These are phyloP conservation scores for Fraxinus dipetala DNA, from an alignment of 305 asterid species.

Conservation along the genomic window DNA sequence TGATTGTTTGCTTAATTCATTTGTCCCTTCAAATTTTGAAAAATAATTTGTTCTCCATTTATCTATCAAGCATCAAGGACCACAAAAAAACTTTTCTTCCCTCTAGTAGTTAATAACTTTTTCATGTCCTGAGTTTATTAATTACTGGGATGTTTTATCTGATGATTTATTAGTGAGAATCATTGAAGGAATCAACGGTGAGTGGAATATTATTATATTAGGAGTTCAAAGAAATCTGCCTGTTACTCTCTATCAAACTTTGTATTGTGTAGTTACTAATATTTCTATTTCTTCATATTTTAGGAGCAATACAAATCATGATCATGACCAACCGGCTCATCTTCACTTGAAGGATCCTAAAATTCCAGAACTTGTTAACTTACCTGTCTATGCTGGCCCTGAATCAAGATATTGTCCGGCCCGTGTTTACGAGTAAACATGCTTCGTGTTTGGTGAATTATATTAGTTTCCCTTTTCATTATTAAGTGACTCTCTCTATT, in stretches of 20 bases:
- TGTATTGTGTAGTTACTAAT: background rate
- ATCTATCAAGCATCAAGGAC: background rate
- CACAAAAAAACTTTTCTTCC: background rate
- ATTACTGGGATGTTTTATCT: background rate
- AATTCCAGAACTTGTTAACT: slow-evolving; percentile 63
- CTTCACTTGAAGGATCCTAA: slow-evolving; percentile 72
- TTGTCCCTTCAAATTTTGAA: background rate
- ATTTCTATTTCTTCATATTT: slow-evolving; percentile 22
- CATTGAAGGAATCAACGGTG: background rate
- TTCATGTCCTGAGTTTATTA: background rate
- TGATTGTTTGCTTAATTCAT: background rate
- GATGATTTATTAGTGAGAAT: background rate
- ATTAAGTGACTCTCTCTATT: background rate
- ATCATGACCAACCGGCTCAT: slow-evolving; percentile 92
- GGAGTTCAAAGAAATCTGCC: background rate
- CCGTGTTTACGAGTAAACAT: slow-evolving; percentile 82
- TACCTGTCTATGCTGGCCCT: slow-evolving; percentile 77
- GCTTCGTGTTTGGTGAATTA: background rate
- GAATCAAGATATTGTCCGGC: slow-evolving; percentile 98
- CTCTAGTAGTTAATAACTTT: background rate
- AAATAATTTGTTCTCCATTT: background rate
- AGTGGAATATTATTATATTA: background rate
- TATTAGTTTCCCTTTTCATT: background rate
- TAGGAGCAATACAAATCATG: slow-evolving; percentile 97
- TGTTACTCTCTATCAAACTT: background rate